phyloP scores from a whole-genome alignment of 2,329 filamentous ascomycete genomes.

The Leptographium radiaticola region DNA sequence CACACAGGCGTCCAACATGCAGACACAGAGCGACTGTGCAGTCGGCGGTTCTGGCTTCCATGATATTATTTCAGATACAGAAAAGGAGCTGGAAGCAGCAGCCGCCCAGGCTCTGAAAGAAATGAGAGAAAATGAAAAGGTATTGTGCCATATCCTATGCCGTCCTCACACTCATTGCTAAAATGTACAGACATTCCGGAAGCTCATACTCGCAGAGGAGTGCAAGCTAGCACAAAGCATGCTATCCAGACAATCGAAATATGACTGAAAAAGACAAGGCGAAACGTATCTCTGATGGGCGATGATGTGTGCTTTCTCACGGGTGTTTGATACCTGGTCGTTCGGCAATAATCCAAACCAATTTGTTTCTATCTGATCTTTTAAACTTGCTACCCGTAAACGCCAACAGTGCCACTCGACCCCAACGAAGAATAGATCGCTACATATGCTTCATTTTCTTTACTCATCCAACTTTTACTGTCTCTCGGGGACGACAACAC shows the following conservation, averaged over 20 bases:
- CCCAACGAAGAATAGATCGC: background rate
- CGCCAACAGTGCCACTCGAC: background rate
- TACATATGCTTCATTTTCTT: background rate
- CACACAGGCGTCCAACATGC: background rate
- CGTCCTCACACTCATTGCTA: background rate
- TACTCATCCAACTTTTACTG: background rate
- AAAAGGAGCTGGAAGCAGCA: slow-evolving; percentile 2
- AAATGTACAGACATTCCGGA: slow-evolving; percentile 6
- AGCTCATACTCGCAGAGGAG: slow-evolving; percentile 12
- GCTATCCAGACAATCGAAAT: slow-evolving; percentile 11
- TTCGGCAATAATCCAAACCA: background rate
- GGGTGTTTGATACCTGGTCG: background rate
- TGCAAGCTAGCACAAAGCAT: slow-evolving; percentile 12
- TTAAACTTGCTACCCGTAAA: background rate
- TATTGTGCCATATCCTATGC: background rate
- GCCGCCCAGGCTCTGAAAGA: background rate
- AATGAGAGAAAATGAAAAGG: slow-evolving; percentile 12
- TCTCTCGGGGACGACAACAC: slow-evolving; percentile 49
- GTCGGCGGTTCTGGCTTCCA: background rate
- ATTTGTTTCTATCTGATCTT: background rate
- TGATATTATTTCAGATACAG: slow-evolving; percentile 6
- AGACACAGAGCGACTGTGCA: background rate
- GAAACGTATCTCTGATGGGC: background rate
- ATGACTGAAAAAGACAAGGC: slow-evolving; percentile 5
- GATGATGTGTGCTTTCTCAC: background rate